These are phyloP conservation scores for Calonectria pteridis DNA, from an alignment of 2,329 filamentous ascomycete genomes.

Conservation along the genomic window DNA sequence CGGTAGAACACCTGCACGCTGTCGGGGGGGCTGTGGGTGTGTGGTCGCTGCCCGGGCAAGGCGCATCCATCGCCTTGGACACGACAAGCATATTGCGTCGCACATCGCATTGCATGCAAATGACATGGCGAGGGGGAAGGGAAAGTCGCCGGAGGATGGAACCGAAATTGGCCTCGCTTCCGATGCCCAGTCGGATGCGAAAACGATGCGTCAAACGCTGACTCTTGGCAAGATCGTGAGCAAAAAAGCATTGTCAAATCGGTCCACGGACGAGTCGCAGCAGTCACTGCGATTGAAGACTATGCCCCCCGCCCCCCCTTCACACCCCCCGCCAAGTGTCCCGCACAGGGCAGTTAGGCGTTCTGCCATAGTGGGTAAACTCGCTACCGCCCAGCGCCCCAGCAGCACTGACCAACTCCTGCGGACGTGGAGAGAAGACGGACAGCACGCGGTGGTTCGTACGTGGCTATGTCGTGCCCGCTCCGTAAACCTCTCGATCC, in stretches of 20 bases:
- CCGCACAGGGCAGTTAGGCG: not conserved
- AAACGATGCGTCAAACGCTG: not conserved
- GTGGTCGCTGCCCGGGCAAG: not conserved
- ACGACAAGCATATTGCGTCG: not conserved
- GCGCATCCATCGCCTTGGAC: not conserved
- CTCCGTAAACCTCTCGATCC: not conserved
- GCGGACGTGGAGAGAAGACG: not conserved
- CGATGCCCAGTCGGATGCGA: not conserved
- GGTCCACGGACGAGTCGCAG: not conserved
- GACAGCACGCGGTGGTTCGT: not conserved
- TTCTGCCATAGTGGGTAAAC: not conserved
- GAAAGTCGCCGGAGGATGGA: conserved; percentile 19
- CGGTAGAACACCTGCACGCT: conserved; percentile 8
- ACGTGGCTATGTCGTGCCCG: not conserved
- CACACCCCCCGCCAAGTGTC: not conserved
- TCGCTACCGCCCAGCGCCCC: not conserved
- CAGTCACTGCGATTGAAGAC: not conserved
- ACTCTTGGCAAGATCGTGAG: not conserved
- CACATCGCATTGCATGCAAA: conserved; percentile 10
- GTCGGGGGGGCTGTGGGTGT: not conserved
- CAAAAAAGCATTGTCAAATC: not conserved
- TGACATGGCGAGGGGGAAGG: not conserved
- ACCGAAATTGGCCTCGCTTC: not conserved
- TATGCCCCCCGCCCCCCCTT: not conserved
- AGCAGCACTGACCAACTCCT: not conserved